Conservation (phyloP, 768 basidiomycete species). For the Floccularia luteovirens region DNA sequence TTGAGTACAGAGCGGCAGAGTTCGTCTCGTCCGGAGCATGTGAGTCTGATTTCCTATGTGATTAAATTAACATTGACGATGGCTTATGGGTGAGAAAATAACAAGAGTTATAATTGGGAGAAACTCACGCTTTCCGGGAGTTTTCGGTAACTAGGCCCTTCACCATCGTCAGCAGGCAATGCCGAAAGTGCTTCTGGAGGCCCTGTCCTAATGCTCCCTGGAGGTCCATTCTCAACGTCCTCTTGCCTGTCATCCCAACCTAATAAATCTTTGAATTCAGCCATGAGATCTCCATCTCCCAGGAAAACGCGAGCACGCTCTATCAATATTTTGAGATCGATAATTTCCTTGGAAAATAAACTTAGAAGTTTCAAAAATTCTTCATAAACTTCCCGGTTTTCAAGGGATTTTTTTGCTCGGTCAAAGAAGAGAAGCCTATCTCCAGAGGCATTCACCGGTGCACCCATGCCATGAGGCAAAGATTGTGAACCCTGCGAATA, state of each 20-base stretch:
- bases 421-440: constrained; percentile 94
- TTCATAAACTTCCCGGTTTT: constrained; percentile 73
- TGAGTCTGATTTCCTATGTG: constrained; percentile 73
- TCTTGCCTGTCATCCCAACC: constrained; percentile 67
- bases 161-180: constrained; percentile 72
- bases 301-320: constrained; percentile 78
- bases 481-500: constrained; percentile 14
- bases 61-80: not conserved
- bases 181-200: constrained; percentile 75
- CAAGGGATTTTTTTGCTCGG: constrained; percentile 75
- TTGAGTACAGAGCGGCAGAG: constrained; percentile 95
- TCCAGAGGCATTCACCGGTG: constrained; percentile 30
- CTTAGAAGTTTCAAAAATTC: constrained; percentile 93
- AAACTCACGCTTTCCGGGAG: constrained; percentile 78
- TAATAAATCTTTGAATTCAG: constrained; percentile 81
- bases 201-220: constrained; percentile 69
- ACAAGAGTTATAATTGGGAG: constrained; percentile 1
- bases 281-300: constrained; percentile 71
- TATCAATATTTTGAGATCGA: constrained; percentile 77
- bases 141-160: constrained; percentile 91
- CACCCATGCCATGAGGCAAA: constrained; percentile 18
- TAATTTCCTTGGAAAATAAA: constrained; percentile 87
- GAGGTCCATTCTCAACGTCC: constrained; percentile 60
- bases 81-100: not conserved
- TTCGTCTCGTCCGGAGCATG: constrained; percentile 92